Evolutionary conservation across 2,329 filamentous ascomycete species (phyloP).

Genomic region (Aspergillus spinulosporus): DNA sequence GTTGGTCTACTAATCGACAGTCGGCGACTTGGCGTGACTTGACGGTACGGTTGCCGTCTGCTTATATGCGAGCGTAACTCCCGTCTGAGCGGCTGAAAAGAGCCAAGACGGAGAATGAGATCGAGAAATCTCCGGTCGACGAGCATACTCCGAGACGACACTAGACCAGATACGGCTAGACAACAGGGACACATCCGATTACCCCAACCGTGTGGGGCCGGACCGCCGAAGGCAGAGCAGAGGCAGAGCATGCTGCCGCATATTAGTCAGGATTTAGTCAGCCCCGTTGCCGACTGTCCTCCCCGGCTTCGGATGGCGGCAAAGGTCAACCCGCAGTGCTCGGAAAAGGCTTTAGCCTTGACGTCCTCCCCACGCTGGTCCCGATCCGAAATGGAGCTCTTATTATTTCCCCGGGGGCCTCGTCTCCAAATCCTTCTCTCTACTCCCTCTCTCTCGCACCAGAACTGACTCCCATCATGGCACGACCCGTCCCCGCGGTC

Average conservation of each 20-base stretch:
- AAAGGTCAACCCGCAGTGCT: too few species aligned
- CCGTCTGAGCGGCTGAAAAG: too few species aligned
- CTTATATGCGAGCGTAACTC: too few species aligned
- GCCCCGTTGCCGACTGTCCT: background rate
- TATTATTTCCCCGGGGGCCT: conserved; percentile 12
- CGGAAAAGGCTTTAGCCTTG: background rate
- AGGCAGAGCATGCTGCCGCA: too few species aligned
- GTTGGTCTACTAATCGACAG: too few species aligned
- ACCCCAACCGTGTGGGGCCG: too few species aligned
- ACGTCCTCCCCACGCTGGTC: conserved; percentile 16
- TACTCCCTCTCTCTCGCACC: conserved; percentile 7
- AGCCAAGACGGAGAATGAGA: background rate
- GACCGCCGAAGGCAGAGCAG: too few species aligned
- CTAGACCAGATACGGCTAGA: background rate
- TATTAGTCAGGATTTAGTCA: background rate
- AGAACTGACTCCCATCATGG: conserved; percentile 27
- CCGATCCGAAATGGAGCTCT: conserved; percentile 24
- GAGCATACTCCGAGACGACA: too few species aligned
- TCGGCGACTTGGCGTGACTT: too few species aligned
- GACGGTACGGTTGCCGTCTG: too few species aligned
- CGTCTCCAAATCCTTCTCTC: conserved; percentile 14
- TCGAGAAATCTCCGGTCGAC: background rate
- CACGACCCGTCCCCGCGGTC: conserved; percentile 31
- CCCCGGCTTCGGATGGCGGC: conserved; percentile 18
- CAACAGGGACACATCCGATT: background rate